Evolutionary conservation across 768 basidiomycete species (phyloP).

Genomic region (Kwoniella mangroviensis): DNA sequence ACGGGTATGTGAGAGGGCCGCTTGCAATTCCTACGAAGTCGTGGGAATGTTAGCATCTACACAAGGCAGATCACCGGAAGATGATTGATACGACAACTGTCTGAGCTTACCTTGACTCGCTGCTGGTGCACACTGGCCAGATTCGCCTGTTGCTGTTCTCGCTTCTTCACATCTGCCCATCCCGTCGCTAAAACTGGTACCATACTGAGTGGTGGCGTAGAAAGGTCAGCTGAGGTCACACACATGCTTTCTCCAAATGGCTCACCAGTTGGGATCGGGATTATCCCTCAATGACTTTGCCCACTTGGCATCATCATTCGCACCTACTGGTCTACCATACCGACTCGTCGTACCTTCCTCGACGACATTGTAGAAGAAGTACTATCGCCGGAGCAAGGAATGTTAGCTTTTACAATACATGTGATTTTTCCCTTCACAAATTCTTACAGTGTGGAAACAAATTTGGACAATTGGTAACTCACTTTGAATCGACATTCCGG

Average conservation of each 20-base stretch:
- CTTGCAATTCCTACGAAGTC: conserved; percentile 16
- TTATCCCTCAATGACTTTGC: conserved; percentile 52
- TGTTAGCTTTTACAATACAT: not conserved
- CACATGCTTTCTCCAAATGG: not conserved
- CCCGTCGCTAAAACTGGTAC: conserved; percentile 55
- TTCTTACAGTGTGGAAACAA: not conserved
- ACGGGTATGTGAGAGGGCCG: conserved; percentile 35
- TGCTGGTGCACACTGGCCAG: conserved; percentile 53
- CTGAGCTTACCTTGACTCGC: conserved; percentile 52
- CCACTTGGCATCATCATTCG: conserved; percentile 55
- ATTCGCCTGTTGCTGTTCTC: conserved; percentile 51
- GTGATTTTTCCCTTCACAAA: not conserved
- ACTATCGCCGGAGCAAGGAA: conserved; percentile 28
- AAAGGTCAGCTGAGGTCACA: not conserved
- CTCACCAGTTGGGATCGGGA: conserved; percentile 53
- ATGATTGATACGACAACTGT: too few species aligned
- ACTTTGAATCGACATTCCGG: conserved; percentile 55
- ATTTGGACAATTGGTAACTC: conserved; percentile 48
- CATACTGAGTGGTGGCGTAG: conserved; percentile 34
- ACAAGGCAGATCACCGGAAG: too few species aligned
- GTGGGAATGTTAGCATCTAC: not conserved
- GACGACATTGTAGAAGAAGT: conserved; percentile 56
- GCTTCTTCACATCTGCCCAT: conserved; percentile 53
- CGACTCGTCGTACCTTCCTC: conserved; percentile 48
- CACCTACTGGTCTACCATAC: conserved; percentile 52